Evolutionary conservation across 2,329 filamentous ascomycete species (phyloP).

Genomic region (Fusarium algeriense): DNA sequence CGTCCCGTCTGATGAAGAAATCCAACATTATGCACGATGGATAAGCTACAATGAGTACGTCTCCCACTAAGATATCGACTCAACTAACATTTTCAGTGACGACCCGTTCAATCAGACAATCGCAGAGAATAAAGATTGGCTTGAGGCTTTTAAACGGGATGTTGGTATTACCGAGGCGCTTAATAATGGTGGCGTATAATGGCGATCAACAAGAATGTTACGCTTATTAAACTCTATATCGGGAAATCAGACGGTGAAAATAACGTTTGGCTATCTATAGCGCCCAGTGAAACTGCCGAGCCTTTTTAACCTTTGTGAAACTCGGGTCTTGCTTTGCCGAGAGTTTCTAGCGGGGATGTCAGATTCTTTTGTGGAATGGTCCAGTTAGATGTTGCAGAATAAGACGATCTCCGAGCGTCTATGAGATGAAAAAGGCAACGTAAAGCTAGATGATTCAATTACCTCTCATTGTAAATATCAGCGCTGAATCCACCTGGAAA

Average conservation of each 20-base stretch:
- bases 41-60: constrained; percentile 46
- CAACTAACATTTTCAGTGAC: constrained; percentile 33
- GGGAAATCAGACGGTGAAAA: neutral
- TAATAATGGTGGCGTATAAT: neutral
- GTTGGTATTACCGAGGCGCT: constrained; percentile 32
- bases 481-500: neutral
- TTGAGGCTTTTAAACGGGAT: constrained; percentile 42
- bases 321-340: neutral
- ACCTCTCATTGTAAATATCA: neutral
- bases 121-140: constrained; percentile 44
- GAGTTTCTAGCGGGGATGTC: neutral
- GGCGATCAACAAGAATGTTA: neutral
- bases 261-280: neutral
- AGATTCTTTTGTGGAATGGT: neutral
- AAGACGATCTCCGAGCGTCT: neutral
- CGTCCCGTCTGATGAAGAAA: constrained; percentile 43
- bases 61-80: fast-evolving
- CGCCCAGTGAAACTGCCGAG: neutral
- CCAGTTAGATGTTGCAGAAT: neutral
- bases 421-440: neutral
- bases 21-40: constrained; percentile 47
- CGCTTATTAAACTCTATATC: neutral
- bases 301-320: neutral
- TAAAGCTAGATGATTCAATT: neutral
- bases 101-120: constrained; percentile 46